phyloP scores from a whole-genome alignment of 257 asterid species.

The Handroanthus guayacan region DNA sequence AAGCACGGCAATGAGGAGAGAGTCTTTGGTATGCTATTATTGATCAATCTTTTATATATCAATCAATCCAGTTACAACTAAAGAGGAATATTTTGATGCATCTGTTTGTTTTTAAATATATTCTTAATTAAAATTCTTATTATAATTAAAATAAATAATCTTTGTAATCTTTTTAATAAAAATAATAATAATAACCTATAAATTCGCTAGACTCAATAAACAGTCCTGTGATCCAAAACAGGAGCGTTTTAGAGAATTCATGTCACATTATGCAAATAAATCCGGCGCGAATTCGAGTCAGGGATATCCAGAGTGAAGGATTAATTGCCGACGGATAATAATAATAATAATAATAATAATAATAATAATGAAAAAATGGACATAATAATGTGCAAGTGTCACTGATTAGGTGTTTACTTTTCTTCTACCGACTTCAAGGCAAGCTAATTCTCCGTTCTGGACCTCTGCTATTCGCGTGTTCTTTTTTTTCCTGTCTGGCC shows the following conservation, averaged over 20 bases:
- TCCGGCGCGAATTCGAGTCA: too few relatives aligned
- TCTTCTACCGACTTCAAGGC: conserved; percentile 6
- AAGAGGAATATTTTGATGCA: too few relatives aligned
- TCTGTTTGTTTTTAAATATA: too few relatives aligned
- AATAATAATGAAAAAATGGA: neutral
- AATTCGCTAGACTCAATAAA: too few relatives aligned
- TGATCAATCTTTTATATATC: too few relatives aligned
- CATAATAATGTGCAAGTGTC: neutral
- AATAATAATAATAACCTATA: neutral
- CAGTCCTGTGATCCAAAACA: too few relatives aligned
- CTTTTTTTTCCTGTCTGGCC: neutral
- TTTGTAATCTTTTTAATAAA: neutral
- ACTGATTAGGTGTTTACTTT: neutral
- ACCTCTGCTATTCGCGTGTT: neutral
- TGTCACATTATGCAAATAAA: too few relatives aligned
- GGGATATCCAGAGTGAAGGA: too few relatives aligned
- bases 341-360: neutral
- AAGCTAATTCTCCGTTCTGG: neutral
- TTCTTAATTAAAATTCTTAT: neutral
- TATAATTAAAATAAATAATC: neutral
- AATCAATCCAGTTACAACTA: too few relatives aligned
- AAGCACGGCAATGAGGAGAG: neutral
- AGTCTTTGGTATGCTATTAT: too few relatives aligned
- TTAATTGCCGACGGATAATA: too few relatives aligned
- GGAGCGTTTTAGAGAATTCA: too few relatives aligned